Percentiles rank a stretch among this genome's conserved stretches.
phyloP scores from a whole-genome alignment of 2,329 filamentous ascomycete species.

The Penicillium sp. region DNA sequence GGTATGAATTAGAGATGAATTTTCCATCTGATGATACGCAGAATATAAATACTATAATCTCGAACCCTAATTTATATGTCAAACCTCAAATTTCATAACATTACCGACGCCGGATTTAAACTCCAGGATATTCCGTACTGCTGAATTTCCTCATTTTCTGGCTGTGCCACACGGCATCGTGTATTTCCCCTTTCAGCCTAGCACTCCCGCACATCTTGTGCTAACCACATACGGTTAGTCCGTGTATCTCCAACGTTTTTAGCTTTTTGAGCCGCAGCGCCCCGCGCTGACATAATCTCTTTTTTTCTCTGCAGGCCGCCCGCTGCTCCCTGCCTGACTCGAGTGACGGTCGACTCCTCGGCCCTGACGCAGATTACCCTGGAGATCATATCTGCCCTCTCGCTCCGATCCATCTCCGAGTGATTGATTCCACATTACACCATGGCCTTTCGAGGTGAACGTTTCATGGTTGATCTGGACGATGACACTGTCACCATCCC shows the following conservation, averaged over 20 bases:
- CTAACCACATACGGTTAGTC: slow-evolving; percentile 19
- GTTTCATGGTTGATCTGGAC: slow-evolving; percentile 56
- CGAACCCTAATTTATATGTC: too few species aligned
- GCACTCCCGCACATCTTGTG: slow-evolving; percentile 6
- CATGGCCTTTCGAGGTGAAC: slow-evolving; percentile 54
- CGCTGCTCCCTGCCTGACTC: too few species aligned
- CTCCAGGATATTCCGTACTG: neutral
- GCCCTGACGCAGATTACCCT: too few species aligned
- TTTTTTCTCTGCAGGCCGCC: slow-evolving; percentile 5
- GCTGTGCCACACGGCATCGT: slow-evolving; percentile 5
- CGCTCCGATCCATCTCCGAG: too few species aligned
- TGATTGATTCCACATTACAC: neutral
- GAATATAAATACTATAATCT: too few species aligned
- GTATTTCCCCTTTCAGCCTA: slow-evolving; percentile 13
- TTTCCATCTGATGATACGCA: too few species aligned
- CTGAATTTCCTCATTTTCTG: neutral
- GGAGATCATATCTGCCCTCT: too few species aligned
- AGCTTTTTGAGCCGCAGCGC: slow-evolving; percentile 37
- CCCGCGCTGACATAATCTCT: slow-evolving; percentile 24
- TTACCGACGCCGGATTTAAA: too few species aligned
- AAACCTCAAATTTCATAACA: too few species aligned
- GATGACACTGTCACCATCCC: slow-evolving; percentile 34
- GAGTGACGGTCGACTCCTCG: too few species aligned
- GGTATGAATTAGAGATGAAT: too few species aligned
- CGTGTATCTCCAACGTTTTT: slow-evolving; percentile 21